phyloP scores from a whole-genome alignment of 192 early-diverging fungal genomes.

The Mortierella antarctica region DNA sequence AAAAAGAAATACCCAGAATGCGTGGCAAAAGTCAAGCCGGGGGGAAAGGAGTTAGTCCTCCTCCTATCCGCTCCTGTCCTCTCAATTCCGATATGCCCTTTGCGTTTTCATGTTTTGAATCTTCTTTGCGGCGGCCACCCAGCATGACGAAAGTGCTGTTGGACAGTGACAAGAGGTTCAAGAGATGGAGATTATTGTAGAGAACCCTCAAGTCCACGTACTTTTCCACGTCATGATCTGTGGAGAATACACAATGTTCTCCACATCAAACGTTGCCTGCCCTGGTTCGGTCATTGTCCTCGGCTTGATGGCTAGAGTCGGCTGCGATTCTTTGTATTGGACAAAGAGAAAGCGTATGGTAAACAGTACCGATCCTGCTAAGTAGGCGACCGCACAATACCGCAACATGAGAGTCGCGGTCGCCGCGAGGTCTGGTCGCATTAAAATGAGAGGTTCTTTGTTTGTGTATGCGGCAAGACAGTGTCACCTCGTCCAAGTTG shows the following conservation, averaged over 20 bases:
- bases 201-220: background rate
- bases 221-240: slow-evolving; percentile 45
- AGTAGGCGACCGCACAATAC: slow-evolving; percentile 22
- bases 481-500: too few species aligned
- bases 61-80: background rate
- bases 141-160: background rate
- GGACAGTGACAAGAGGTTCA: background rate
- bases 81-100: slow-evolving; percentile 11
- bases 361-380: slow-evolving; percentile 33
- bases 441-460: too few species aligned
- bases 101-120: background rate
- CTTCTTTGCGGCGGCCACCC: background rate
- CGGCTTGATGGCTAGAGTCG: slow-evolving; percentile 4
- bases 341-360: slow-evolving; percentile 25
- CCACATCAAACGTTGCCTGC: slow-evolving; percentile 41
- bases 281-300: slow-evolving; percentile 39
- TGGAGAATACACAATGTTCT: slow-evolving; percentile 33
- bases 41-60: background rate
- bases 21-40: background rate
- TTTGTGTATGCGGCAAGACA: too few species aligned
- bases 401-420: slow-evolving; percentile 5
- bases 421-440: too few species aligned
- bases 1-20: background rate
- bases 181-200: background rate
- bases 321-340: slow-evolving; percentile 28